Percentiles rank a stretch among this genome's conserved stretches.
Conservation (phyloP, 169 alveolate species). For the Theileria orientalis region DNA sequence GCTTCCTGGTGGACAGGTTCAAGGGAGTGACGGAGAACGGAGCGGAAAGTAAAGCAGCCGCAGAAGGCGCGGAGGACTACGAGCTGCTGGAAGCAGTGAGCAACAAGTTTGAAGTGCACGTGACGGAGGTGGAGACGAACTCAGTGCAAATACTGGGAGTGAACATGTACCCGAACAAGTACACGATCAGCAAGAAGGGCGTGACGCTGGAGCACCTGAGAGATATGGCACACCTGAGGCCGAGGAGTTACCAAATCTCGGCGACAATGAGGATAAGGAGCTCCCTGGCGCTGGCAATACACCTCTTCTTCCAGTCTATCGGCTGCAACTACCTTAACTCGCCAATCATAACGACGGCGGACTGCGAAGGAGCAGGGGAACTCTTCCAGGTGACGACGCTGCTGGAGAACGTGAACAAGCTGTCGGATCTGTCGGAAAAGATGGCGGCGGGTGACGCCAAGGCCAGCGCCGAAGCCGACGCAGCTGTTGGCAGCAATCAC, state of each 20-base stretch:
- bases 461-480: too few relatives aligned
- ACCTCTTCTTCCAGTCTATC: conserved; percentile 89
- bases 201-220: conserved; percentile 92
- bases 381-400: conserved; percentile 96
- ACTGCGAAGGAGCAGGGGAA: conserved; percentile 99
- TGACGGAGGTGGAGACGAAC: conserved; percentile 50
- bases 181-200: conserved; percentile 93
- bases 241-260: conserved; percentile 93
- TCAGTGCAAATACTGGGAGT: conserved; percentile 78
- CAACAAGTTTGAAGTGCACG: conserved; percentile 63
- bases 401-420: conserved; percentile 74
- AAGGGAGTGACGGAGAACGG: conserved; percentile 80
- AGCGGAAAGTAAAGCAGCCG: conserved; percentile 88
- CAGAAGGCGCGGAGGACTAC: conserved; percentile 81
- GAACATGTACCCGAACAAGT: conserved; percentile 86
- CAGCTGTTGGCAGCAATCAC: conserved; percentile 22
- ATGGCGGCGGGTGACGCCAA: too few relatives aligned
- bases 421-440: conserved; percentile 48
- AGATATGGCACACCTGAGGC: conserved; percentile 95
- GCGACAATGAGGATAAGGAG: conserved; percentile 92
- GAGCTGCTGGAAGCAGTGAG: conserved; percentile 64
- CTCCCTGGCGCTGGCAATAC: conserved; percentile 93
- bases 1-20: conserved; percentile 88
- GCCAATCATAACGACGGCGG: conserved; percentile 98
- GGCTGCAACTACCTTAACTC: conserved; percentile 96